Conservation (phyloP, 805 yeast species). For the Ogataea pignaliae region DNA sequence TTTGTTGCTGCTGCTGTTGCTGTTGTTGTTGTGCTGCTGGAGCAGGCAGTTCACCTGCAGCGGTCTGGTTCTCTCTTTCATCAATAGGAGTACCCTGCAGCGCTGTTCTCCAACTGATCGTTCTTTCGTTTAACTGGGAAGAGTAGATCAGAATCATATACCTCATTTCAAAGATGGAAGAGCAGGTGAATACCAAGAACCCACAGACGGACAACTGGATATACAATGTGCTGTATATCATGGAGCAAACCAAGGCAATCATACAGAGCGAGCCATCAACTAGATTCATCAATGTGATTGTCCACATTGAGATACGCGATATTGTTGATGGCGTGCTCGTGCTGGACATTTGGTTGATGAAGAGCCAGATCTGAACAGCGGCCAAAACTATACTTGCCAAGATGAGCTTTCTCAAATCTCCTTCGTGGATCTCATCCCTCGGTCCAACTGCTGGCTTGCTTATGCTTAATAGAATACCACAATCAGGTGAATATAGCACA, state of each 20-base stretch:
- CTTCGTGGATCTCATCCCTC: constrained; percentile 45
- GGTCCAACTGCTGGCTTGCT: constrained; percentile 42
- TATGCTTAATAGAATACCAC: constrained; percentile 55
- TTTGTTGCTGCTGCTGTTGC: constrained; percentile 9
- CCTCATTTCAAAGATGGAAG: constrained; percentile 71
- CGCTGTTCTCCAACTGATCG: constrained; percentile 61
- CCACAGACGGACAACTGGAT: constrained; percentile 67
- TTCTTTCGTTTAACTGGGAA: constrained; percentile 69
- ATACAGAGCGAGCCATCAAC: constrained; percentile 69
- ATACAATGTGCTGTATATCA: constrained; percentile 51
- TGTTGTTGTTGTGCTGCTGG: constrained; percentile 16
- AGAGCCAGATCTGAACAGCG: constrained; percentile 48
- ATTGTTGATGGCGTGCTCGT: constrained; percentile 78
- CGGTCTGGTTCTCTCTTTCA: constrained; percentile 19
- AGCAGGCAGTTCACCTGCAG: constrained; percentile 19
- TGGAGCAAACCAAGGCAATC: constrained; percentile 54
- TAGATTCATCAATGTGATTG: constrained; percentile 58
- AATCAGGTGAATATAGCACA: constrained; percentile 81
- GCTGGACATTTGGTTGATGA: constrained; percentile 64
- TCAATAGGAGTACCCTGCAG: constrained; percentile 55
- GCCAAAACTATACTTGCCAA: constrained; percentile 43
- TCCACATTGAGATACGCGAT: constrained; percentile 66
- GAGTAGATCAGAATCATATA: constrained; percentile 63
- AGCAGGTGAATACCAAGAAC: constrained; percentile 62
- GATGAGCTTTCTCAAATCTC: constrained; percentile 35